A percentile compares a stretch with the other conserved stretches of the same genome.
Conservation (phyloP, 2,329 filamentous ascomycete genomes). For the Colletotrichum musicola region DNA sequence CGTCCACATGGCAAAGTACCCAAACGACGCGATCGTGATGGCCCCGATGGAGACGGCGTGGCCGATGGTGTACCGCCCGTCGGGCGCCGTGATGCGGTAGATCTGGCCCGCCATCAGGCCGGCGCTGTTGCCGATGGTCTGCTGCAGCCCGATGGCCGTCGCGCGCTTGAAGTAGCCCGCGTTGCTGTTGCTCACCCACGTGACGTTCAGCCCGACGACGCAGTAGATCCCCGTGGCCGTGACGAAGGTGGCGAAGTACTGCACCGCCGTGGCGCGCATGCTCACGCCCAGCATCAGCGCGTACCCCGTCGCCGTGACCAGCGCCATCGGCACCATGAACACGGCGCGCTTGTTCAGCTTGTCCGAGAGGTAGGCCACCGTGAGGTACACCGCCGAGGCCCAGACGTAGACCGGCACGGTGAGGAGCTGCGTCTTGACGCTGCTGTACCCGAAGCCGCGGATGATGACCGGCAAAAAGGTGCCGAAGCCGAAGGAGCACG, state of each 20-base stretch:
- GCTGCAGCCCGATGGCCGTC: conserved; percentile 56
- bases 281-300: conserved; percentile 61
- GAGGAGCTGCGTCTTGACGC: conserved; percentile 64
- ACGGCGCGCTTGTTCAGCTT: conserved; percentile 48
- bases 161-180: conserved; percentile 61
- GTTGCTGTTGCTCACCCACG: conserved; percentile 60
- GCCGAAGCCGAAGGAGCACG: conserved; percentile 67
- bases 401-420: conserved; percentile 69
- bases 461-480: conserved; percentile 70
- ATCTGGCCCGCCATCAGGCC: conserved; percentile 58
- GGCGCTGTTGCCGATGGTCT: conserved; percentile 54
- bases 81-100: conserved; percentile 39
- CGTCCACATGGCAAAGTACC: conserved; percentile 30
- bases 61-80: conserved; percentile 31
- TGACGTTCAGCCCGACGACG: conserved; percentile 56
- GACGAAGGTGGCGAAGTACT: conserved; percentile 32
- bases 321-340: conserved; percentile 58
- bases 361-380: conserved; percentile 60
- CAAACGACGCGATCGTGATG: conserved; percentile 29
- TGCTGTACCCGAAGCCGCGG: conserved; percentile 62
- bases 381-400: conserved; percentile 60
- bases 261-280: conserved; percentile 50
- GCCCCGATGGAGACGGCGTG: conserved; percentile 35
- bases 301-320: conserved; percentile 66
- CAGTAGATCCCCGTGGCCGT: conserved; percentile 22